Evolutionary conservation across 148 eudicot genomes (phyloP), one percentile per base, ranked within the genome.

Genomic region (Pouteria glomerata): DNA sequence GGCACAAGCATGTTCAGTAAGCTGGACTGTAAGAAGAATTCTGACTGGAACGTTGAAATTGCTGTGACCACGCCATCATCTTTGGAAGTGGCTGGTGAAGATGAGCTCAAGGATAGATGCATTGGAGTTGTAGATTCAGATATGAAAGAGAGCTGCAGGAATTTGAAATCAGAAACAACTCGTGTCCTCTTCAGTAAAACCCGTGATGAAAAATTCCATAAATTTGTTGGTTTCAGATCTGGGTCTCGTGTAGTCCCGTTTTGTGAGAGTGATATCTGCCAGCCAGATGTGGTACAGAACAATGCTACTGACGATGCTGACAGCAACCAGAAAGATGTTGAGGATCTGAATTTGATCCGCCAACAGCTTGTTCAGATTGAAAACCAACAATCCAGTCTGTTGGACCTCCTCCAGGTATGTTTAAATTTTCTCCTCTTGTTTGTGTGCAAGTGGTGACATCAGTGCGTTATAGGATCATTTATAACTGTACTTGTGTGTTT

Each of bases 291-390:
- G 24, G 73, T 79, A 31, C 78, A 83, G 62, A 81, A 86, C 78
- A 64, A 71, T 44, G 69, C 66, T 27, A 74, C 79, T 59, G 81
- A 74, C 66, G 82, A 82, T 76, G 19, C 59, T 11, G 72, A 78
- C 63, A 81, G 77, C 70, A 80, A 78, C 74, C 90, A 81, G 57
- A 85, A 81, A 81, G 96, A 88, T 72, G 67, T 70, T 63, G 98
- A 90, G 71, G 94, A 87, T 66, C 84, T 93, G 60, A 85, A 92
- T 62, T 71, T 75, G 68, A 93, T 93, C 68, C 88, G 89, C n/a
- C 79, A 87, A 80, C 98, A 93, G 69, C 98, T 93, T 68, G 83
- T 78, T 81, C 98, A 88, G 69, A 93, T 93, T 76, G 94, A 93
- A 74, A 80, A 64, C 68, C 96, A 90, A 78, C 98, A 93, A 80